Percentiles rank a stretch among this genome's conserved stretches.
Conservation (phyloP, 2,329 filamentous ascomycete species). For the Triangularia setosa region DNA sequence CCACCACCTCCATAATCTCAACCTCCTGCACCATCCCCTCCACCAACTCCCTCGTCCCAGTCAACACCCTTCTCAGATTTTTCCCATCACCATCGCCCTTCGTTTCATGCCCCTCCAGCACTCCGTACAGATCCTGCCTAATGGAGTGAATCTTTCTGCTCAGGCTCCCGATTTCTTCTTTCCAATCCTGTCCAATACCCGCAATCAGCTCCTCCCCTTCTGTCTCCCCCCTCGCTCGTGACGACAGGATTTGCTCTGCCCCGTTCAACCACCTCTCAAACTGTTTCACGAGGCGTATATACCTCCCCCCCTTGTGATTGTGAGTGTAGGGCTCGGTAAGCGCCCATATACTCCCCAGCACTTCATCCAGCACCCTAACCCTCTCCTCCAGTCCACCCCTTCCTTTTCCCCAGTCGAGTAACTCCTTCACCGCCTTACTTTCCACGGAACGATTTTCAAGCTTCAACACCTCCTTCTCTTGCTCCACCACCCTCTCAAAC, state of each 20-base stretch:
- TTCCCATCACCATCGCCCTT: conserved; percentile 10
- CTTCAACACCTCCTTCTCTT: conserved; percentile 42
- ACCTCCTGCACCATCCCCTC: conserved; percentile 61
- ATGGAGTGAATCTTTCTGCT: conserved; percentile 43
- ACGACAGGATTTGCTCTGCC: conserved; percentile 42
- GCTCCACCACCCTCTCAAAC: conserved; percentile 39
- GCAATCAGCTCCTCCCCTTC: conserved; percentile 13
- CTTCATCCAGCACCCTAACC: conserved; percentile 54
- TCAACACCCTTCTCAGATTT: conserved; percentile 45
- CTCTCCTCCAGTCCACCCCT: conserved; percentile 49
- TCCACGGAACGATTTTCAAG: conserved; percentile 32
- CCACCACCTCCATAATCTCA: conserved; percentile 57
- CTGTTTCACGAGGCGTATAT: conserved; percentile 48
- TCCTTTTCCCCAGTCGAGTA: conserved; percentile 46
- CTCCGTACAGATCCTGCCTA: conserved; percentile 28
- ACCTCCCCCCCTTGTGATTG: conserved; percentile 46
- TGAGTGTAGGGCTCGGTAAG: conserved; percentile 42
- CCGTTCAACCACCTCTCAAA: conserved; percentile 59
- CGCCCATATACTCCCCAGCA: conserved; percentile 55
- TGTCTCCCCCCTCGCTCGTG: conserved; percentile 34
- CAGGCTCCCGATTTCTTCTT: not conserved
- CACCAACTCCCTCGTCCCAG: conserved; percentile 46
- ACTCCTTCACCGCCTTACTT: conserved; percentile 46
- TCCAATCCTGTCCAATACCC: conserved; percentile 18
- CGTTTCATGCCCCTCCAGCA: not conserved